A percentile compares a stretch with the other conserved stretches of the same genome.
These are phyloP conservation scores for Yamadazyma insecticola DNA, from an alignment of 805 yeast genomes.

Conservation along the genomic window DNA sequence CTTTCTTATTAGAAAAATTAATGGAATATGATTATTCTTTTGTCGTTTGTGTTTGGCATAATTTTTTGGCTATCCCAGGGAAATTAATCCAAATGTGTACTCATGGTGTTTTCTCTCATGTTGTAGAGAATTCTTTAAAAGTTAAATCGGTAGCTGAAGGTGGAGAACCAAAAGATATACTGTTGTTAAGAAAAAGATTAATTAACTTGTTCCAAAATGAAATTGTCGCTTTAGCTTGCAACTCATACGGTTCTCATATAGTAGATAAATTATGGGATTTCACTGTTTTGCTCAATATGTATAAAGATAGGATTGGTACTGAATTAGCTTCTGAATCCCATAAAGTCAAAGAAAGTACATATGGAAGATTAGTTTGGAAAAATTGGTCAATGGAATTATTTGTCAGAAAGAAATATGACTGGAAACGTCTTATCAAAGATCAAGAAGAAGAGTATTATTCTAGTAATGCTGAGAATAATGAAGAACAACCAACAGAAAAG, in stretches of 20 bases:
- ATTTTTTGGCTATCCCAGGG: conserved; percentile 55
- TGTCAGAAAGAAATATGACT: conserved; percentile 67
- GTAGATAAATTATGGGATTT: conserved; percentile 82
- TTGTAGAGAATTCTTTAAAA: conserved; percentile 58
- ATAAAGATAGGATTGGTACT: conserved; percentile 80
- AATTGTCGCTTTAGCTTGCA: conserved; percentile 62
- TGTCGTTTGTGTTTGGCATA: conserved; percentile 53
- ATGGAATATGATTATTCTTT: conserved; percentile 64
- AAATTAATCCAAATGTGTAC: conserved; percentile 67
- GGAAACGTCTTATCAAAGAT: conserved; percentile 63
- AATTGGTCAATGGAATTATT: conserved; percentile 89
- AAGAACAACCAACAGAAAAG: conserved; percentile 9
- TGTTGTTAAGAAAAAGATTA: conserved; percentile 59
- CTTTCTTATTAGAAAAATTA: conserved; percentile 68
- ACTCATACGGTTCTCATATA: conserved; percentile 88
- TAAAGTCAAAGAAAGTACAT: conserved; percentile 74
- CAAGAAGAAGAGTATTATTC: conserved; percentile 33
- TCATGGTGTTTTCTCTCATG: conserved; percentile 90
- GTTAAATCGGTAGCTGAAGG: no score
- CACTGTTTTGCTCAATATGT: conserved; percentile 70
- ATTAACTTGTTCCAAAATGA: conserved; percentile 58
- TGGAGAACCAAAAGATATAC: conserved; percentile 38
- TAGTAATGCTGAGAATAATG: conserved; percentile 10
- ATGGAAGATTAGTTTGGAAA: conserved; percentile 92
- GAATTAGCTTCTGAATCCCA: conserved; percentile 56